Percentiles rank a stretch among this genome's conserved stretches.
These are phyloP conservation scores for Erucastrum elatum DNA, from an alignment of 345 rosid species.

Conservation along the genomic window DNA sequence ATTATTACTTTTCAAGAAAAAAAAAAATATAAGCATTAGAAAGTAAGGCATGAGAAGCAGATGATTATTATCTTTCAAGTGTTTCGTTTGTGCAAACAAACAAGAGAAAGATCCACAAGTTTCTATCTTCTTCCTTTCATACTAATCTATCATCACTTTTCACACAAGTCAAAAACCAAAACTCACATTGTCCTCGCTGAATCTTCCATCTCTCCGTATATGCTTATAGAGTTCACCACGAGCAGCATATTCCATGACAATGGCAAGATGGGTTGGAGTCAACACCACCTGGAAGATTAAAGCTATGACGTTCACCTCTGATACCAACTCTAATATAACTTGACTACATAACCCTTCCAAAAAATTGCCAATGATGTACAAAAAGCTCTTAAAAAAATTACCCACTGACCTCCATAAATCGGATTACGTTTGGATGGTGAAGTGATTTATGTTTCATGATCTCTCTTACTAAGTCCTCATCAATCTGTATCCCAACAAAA, in stretches of 20 bases:
- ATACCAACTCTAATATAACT: too few species aligned
- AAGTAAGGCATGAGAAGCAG: too few species aligned
- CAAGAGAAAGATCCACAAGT: neutral
- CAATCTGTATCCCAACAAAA: neutral
- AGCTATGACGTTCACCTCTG: neutral
- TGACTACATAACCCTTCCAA: neutral
- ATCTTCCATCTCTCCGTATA: slow-evolving; percentile 66
- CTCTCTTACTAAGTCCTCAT: slow-evolving; percentile 88
- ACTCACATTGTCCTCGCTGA: slow-evolving; percentile 71
- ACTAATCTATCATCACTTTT: too few species aligned
- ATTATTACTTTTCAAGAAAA: too few species aligned
- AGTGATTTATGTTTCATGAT: slow-evolving; percentile 83
- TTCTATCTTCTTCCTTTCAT: too few species aligned
- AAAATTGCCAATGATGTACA: neutral
- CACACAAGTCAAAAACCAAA: neutral
- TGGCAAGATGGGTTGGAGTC: slow-evolving; percentile 70
- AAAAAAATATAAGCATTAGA: neutral
- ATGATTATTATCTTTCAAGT: too few species aligned
- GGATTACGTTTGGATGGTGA: slow-evolving; percentile 82
- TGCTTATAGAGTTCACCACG: slow-evolving; percentile 72
- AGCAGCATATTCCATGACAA: slow-evolving; percentile 78
- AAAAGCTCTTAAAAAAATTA: neutral
- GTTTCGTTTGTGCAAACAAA: too few species aligned
- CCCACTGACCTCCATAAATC: slow-evolving; percentile 70
- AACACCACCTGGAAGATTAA: slow-evolving; percentile 45